phyloP scores from a whole-genome alignment of 352 stramenopile genomes.

The Phytopythium boreale region DNA sequence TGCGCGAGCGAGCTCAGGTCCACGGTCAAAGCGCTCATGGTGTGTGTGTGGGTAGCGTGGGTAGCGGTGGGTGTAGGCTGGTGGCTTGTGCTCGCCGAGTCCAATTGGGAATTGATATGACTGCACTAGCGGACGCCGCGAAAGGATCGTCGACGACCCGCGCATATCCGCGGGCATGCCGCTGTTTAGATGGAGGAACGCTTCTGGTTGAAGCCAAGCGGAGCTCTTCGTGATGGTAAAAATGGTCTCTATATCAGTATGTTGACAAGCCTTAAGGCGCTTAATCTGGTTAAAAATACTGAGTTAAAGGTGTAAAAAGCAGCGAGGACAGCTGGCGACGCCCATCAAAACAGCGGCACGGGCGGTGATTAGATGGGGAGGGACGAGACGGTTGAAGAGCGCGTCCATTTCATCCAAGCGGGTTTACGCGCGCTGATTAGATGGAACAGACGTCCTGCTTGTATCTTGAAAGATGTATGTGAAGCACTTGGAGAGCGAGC shows the following conservation, averaged over 20 bases:
- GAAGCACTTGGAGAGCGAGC: neutral
- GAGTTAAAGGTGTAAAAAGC: neutral
- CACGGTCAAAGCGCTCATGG: conserved; percentile 25
- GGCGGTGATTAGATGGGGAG: neutral
- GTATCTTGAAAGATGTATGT: neutral
- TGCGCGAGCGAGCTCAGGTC: conserved; percentile 46
- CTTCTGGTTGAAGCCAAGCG: neutral
- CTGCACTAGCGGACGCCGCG: neutral
- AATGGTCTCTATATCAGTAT: neutral
- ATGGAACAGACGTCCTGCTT: neutral
- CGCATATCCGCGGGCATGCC: neutral
- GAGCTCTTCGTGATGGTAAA: neutral
- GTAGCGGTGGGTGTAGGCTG: neutral
- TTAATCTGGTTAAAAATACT: neutral
- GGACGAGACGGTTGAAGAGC: neutral
- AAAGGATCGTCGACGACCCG: neutral
- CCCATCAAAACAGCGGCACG: neutral
- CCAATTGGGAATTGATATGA: neutral
- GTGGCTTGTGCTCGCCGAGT: neutral
- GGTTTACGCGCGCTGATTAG: neutral
- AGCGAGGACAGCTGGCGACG: too few relatives aligned
- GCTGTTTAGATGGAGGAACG: neutral
- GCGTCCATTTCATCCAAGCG: neutral
- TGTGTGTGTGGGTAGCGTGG: neutral
- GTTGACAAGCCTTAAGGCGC: too few relatives aligned